Base-by-base conservation (phyloP, 2,329 filamentous ascomycete species). In the Lachnellula hyalina region DNA sequence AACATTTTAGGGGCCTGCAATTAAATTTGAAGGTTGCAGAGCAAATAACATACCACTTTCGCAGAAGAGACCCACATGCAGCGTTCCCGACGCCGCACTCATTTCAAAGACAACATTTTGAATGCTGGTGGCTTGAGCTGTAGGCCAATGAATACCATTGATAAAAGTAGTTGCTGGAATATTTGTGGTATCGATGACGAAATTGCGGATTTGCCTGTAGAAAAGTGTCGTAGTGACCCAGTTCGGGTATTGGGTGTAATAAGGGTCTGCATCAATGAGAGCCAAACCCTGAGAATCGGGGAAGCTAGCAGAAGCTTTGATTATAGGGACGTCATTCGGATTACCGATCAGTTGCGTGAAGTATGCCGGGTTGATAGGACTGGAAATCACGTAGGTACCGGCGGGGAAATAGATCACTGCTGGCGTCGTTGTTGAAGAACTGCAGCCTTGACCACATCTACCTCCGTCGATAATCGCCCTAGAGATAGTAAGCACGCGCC, bases 181-280 rank as follows among this genome's bases (percentile, higher is more conserved):
- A 23, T 28, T 49, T 5, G 73, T 76, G 44, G 76, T 72, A 64
- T 89, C 85, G 40, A 89, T 73, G 53, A 84, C 73, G 48, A 89
- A 75, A 64, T 89, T 89, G 8, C 83, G 75, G 55, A 88, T 77
- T 60, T 84, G 80, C 45, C 84, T 75, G 65, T 77, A 84, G 69
- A 89, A 89, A 9, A 85, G 80, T 61, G 81, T 84, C 68, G 90
- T 86, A 72, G 90, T 88, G 64, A 83, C 84, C 72, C 84, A 89
- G 80, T 83, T 87, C 74, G 89, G 88, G 59, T 70, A 73, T 36
- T 85, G 84, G 0, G 75, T 73, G 36, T 80, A 70, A 70, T 96
- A 96, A 0, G 90, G 90, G 67, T 97, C 85, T 2, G 89, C 79
- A 69, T 96, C 91, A 61, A 97, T 87, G 47, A 96, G 82, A 45